A percentile compares a stretch with the other conserved stretches of the same genome.
These are phyloP conservation scores for Corrigiola litoralis DNA, from an alignment of 179 eudicot species.

Conservation along the genomic window DNA sequence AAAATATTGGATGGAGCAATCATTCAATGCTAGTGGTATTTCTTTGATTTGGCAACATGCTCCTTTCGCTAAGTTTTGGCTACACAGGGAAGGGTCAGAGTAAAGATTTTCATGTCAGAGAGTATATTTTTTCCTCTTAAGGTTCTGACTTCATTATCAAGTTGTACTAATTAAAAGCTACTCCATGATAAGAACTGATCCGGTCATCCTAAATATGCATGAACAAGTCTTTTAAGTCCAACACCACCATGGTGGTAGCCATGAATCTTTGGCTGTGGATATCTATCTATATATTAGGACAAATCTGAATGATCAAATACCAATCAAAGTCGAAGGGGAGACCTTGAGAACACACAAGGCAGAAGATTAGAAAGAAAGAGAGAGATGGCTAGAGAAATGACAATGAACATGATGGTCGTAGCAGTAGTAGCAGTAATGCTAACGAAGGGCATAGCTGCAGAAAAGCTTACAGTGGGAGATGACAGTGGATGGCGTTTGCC, in stretches of 20 bases:
- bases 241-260: slow-evolving; percentile 8
- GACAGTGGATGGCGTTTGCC: slow-evolving; percentile 32
- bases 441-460: slow-evolving; percentile 16
- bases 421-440: slow-evolving; percentile 1
- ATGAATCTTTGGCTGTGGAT: neutral
- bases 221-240: too few relatives aligned
- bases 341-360: slow-evolving; percentile 1
- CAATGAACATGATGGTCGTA: neutral
- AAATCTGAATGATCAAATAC: neutral
- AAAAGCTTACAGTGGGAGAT: slow-evolving; percentile 30
- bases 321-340: neutral
- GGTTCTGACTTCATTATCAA: too few relatives aligned
- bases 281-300: neutral
- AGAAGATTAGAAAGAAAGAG: neutral
- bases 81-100: too few relatives aligned
- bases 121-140: too few relatives aligned
- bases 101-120: too few relatives aligned
- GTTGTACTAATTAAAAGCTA: too few relatives aligned
- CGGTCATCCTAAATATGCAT: too few relatives aligned
- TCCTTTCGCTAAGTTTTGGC: too few relatives aligned
- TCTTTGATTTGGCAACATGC: neutral
- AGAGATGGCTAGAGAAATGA: slow-evolving; percentile 5
- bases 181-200: too few relatives aligned
- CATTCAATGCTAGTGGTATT: neutral
- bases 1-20: too few relatives aligned